phyloP scores from a whole-genome alignment of 2,329 filamentous ascomycete genomes.

The Curvularia sp. region DNA sequence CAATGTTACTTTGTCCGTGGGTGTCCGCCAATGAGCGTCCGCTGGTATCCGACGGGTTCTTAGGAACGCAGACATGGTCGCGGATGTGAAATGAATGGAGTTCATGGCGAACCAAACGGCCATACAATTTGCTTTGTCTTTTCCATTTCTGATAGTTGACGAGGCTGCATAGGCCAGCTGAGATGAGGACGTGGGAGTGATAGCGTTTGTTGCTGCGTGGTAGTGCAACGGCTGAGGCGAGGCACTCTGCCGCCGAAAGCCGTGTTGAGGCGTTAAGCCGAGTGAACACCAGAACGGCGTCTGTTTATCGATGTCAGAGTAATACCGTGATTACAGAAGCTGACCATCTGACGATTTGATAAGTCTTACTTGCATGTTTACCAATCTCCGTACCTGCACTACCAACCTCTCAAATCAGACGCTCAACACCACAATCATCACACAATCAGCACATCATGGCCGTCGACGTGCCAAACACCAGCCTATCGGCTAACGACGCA shows the following conservation, averaged over 20 bases:
- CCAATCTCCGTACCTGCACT: background rate
- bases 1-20: constrained; percentile 24
- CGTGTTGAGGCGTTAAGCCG: constrained; percentile 14
- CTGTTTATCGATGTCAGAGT: constrained; percentile 4
- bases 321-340: background rate
- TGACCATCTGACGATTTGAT: background rate
- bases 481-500: constrained; percentile 47
- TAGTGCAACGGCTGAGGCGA: constrained; percentile 5
- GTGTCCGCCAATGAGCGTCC: constrained; percentile 30
- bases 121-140: background rate
- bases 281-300: constrained; percentile 2
- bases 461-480: constrained; percentile 56
- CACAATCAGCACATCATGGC: constrained; percentile 27
- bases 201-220: background rate
- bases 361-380: background rate
- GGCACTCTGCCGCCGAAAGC: constrained; percentile 12
- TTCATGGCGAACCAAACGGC: background rate
- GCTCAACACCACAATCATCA: background rate
- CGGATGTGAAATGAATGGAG: background rate
- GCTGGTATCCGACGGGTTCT: constrained; percentile 27
- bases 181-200: background rate
- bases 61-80: background rate
- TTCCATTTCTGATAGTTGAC: background rate
- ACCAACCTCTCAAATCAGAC: background rate
- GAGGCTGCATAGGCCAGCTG: constrained; percentile 1